Base-by-base conservation (phyloP, 2,329 filamentous ascomycete species). In the Gaeumannomyces tritici region DNA sequence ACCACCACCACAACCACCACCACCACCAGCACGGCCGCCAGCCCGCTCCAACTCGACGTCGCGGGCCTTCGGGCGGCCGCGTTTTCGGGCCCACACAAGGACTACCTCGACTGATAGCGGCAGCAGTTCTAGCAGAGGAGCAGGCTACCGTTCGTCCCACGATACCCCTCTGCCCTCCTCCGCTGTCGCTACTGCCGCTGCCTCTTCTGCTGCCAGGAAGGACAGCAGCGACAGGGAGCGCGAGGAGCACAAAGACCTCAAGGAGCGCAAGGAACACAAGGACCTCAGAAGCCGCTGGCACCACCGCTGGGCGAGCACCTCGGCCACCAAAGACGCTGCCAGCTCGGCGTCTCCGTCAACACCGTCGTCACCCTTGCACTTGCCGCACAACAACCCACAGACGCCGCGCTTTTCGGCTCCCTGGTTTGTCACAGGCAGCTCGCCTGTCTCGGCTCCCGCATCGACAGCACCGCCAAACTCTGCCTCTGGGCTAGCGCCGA, bases 271-370 rank as follows among this genome's bases (percentile, higher is more conserved):
- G 57, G 56, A 58, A 29, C 56, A 33, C 56, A 29, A 29, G 68
- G 68, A 66, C 64, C 67, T 63, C 66, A 66, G 65, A 65, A 70
- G 62, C 66, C 66, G 47, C 66, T 64, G 61, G 64, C 62, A 59
- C 64, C 61, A 60, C 61, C 57, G 35, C 57, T 42, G 31, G 57
- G 31, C 31, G 57, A 42, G 57, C 24, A 26, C 29, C 18, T 31
- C 57, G 31, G 28, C 57, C 31, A 35, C 57, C 31, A 31, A 29
- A 12, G 54, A 21, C 58, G 29, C 47, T 47, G 33, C 64, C 47
- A n/a, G 54, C n/a, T 4, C 60, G 42, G 47, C 35, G 31, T 29
- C 58, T 47, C 31, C 35, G 9, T n/a, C 7, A 27, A 4, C 21
- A 21, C 13, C 47, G 21, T n/a, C 55, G 31, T 24, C 56, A 29